phyloP scores from a whole-genome alignment of 2,329 filamentous ascomycete genomes.

The Penicillium fuscoglaucum region DNA sequence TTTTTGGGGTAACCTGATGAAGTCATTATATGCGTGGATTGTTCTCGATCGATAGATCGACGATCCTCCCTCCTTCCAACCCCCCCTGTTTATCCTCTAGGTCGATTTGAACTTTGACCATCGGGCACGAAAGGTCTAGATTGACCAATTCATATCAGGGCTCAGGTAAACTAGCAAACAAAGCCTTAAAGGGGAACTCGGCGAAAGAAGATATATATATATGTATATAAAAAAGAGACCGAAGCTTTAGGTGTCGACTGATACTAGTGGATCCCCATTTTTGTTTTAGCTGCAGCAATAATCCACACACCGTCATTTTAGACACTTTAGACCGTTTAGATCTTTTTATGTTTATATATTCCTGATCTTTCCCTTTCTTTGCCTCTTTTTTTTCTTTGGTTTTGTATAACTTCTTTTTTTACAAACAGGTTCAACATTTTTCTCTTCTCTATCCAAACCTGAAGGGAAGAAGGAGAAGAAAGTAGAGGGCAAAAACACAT shows the following conservation, averaged over 20 bases:
- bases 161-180: background rate
- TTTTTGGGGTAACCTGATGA: background rate
- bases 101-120: conserved; percentile 17
- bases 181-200: background rate
- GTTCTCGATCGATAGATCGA: conserved; percentile 11
- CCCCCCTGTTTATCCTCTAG: background rate
- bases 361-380: conserved; percentile 18
- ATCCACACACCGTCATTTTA: conserved; percentile 34
- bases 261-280: conserved; percentile 12
- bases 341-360: conserved; percentile 12
- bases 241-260: background rate
- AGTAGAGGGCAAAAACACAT: background rate
- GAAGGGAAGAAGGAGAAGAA: background rate
- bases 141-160: background rate
- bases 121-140: conserved; percentile 6
- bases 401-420: background rate
- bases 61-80: background rate
- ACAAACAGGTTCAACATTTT: background rate
- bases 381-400: background rate
- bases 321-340: background rate
- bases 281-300: conserved; percentile 17
- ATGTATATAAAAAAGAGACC: background rate
- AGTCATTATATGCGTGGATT: conserved; percentile 10
- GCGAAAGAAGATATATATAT: conserved; percentile 1
- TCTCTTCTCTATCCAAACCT: background rate